Evolutionary conservation across 2,329 filamentous ascomycete species (phyloP), one percentile per base, ranked within the genome.

Genomic region (Pyricularia pennisetigena): DNA sequence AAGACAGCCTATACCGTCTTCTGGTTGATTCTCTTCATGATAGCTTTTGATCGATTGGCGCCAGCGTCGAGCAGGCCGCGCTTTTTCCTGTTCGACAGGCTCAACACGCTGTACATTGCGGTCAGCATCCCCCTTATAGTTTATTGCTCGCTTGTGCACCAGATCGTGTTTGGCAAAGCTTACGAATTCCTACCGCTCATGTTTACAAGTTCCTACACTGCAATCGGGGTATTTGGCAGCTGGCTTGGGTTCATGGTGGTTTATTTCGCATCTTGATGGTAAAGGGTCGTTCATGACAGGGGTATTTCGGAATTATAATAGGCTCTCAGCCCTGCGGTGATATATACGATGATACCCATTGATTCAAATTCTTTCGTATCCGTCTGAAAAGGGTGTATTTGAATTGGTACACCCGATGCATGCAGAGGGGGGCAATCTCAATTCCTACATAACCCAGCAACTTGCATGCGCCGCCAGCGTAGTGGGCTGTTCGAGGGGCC

Each of bases 181-280:
- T 92, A 91, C 74, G 93, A 97, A 79, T 99, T 98, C 78, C 79
- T 99, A 68, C 95, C 95, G 29, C 81, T 98, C 73, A 98, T 99
- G 94, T 95, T 98, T 76, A 97, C 90, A 72, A 98, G 94, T 81
- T 91, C 92, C 14, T 99, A 98, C 78, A 92, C 91, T 41, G 95
- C 95, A 4, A 82, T 98, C 69, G 95, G 95, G n/a, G 94, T 98
- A 0, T 88, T 97, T 23, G 93, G 93, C 3, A 98, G 95, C 79
- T 98, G 94, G 94, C 74, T 97, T 59, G 94, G 95, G 10, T 97
- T 97, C 77, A 87, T 94, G 81, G 91, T 97, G 35, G 93, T 98
- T 66, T 98, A 94, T 79, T 94, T 97, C 74, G 82, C 84, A 7
- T 84, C 83, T 41, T 86, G 78, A 71, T 61, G 26, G 57, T 23